Conservation (phyloP, 108 stramenopile genomes). For the Skeletonema costatum region DNA sequence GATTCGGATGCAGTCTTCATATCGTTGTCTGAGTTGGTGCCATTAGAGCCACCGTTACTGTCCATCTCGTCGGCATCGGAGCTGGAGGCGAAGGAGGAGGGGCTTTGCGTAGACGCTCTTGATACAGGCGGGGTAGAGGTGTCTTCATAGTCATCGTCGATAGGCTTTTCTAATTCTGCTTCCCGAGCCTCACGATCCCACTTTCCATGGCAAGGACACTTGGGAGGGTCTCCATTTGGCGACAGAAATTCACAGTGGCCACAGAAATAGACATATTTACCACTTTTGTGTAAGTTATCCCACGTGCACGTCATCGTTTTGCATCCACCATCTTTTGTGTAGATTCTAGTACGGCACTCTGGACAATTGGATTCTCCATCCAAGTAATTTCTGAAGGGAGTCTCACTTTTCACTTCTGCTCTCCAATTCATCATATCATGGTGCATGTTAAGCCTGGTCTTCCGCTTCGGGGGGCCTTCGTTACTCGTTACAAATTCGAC, state of each 20-base stretch:
- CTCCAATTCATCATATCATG: too few relatives aligned
- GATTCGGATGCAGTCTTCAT: not conserved
- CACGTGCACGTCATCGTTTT: too few relatives aligned
- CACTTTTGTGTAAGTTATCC: too few relatives aligned
- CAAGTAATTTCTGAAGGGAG: too few relatives aligned
- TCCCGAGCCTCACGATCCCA: not conserved
- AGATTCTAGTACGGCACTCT: too few relatives aligned
- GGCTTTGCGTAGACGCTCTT: not conserved
- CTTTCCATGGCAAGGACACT: not conserved
- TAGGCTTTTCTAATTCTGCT: not conserved
- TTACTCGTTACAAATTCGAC: not conserved
- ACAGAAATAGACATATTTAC: not conserved
- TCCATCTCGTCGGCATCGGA: not conserved
- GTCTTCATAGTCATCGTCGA: not conserved
- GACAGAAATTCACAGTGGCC: not conserved
- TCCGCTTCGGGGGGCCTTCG: not conserved
- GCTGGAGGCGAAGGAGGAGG: not conserved
- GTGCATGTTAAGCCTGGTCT: too few relatives aligned
- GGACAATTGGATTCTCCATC: too few relatives aligned
- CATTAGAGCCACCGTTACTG: not conserved
- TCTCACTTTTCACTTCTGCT: too few relatives aligned
- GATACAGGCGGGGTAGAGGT: not conserved
- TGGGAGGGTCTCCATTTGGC: not conserved
- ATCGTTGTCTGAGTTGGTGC: not conserved
- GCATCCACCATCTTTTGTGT: too few relatives aligned